Percentiles rank a stretch among this genome's conserved stretches.
Conservation (phyloP, 1,284 basidiomycete species). For the Trichosporon faecale region DNA sequence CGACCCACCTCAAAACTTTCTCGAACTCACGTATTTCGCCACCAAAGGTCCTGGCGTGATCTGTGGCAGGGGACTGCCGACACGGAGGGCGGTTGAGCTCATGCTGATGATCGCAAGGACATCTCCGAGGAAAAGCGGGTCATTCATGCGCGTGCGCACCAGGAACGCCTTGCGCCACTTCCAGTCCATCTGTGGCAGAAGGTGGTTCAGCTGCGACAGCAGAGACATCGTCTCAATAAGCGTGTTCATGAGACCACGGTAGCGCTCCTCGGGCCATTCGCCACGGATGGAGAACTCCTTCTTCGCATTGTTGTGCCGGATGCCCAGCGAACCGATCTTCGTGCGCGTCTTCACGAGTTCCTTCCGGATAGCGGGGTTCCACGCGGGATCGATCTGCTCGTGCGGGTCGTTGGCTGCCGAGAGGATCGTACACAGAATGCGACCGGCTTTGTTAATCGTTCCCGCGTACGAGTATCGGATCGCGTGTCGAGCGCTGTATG, state of each 20-base stretch:
- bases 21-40: conserved; percentile 62
- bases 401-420: conserved; percentile 48
- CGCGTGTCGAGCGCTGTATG: conserved; percentile 49
- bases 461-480: conserved; percentile 51
- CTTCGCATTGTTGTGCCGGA: conserved; percentile 47
- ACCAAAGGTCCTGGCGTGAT: conserved; percentile 79
- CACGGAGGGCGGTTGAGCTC: conserved; percentile 61
- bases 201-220: conserved; percentile 49
- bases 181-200: conserved; percentile 45
- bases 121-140: conserved; percentile 79
- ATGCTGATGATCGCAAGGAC: conserved; percentile 70
- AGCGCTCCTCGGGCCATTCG: conserved; percentile 50
- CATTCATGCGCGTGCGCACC: conserved; percentile 68
- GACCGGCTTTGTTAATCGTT: conserved; percentile 49
- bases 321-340: conserved; percentile 43
- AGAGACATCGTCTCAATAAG: conserved; percentile 47
- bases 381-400: conserved; percentile 23
- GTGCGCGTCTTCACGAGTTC: conserved; percentile 41
- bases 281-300: conserved; percentile 50
- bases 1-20: neutral
- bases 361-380: conserved; percentile 32
- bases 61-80: conserved; percentile 73
- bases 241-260: conserved; percentile 43
- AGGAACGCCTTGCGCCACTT: conserved; percentile 72
- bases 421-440: conserved; percentile 52